Evolutionary conservation across 148 eudicot species (phyloP).

Genomic region (Nepenthes mirabilis): DNA sequence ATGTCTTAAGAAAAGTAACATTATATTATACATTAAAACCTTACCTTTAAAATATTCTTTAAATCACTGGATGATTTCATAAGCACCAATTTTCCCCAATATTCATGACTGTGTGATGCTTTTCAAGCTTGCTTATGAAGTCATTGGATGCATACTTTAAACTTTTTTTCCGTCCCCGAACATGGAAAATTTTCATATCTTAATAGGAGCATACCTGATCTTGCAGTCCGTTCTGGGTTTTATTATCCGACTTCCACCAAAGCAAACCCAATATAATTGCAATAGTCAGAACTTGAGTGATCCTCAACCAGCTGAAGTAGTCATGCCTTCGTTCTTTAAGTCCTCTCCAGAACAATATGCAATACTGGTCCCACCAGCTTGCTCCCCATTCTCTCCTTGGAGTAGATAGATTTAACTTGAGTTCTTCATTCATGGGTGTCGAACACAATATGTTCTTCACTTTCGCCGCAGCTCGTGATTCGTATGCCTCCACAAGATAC

Average conservation of each 20-base stretch:
- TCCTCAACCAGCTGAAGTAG: constrained; percentile 92
- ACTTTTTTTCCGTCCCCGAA: too few relatives aligned
- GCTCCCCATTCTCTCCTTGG: constrained; percentile 86
- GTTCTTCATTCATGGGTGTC: constrained; percentile 45
- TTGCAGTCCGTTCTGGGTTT: constrained; percentile 39
- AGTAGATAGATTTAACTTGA: constrained; percentile 26
- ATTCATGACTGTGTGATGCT: too few relatives aligned
- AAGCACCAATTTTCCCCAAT: too few relatives aligned
- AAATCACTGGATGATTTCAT: too few relatives aligned
- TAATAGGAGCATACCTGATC: constrained; percentile 55
- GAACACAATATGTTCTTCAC: constrained; percentile 62
- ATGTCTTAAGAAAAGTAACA: too few relatives aligned
- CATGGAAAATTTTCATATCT: background rate
- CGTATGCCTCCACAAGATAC: constrained; percentile 88
- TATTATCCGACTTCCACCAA: constrained; percentile 85
- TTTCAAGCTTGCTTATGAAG: too few relatives aligned
- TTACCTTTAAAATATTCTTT: too few relatives aligned
- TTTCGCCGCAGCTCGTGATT: constrained; percentile 55
- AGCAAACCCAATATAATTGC: constrained; percentile 80
- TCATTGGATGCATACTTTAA: too few relatives aligned
- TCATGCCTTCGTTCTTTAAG: constrained; percentile 85
- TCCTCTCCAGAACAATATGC: constrained; percentile 72
- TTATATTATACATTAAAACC: too few relatives aligned
- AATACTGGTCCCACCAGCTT: constrained; percentile 82
- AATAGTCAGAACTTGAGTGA: constrained; percentile 76